Conservation (phyloP, 164 flowering plant species). For the Liriodendron chinense region DNA sequence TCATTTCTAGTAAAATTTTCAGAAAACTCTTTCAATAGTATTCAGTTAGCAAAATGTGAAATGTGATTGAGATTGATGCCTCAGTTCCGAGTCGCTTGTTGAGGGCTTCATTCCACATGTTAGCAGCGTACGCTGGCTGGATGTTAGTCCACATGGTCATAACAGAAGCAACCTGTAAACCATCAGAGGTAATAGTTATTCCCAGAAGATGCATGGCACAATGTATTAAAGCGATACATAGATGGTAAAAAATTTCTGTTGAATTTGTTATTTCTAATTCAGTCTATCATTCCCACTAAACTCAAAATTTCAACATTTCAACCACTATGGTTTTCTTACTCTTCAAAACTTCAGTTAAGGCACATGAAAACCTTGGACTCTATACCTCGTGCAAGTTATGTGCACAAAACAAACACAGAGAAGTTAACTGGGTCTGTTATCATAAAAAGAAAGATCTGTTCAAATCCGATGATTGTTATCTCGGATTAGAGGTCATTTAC, state of each 20-base stretch:
- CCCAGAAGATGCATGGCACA: not conserved
- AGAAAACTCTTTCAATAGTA: not conserved
- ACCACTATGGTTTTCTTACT: not conserved
- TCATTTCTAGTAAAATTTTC: not conserved
- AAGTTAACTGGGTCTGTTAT: too few relatives aligned
- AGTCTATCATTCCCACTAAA: too few relatives aligned
- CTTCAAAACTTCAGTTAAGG: not conserved
- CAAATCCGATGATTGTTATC: too few relatives aligned
- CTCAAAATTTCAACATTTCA: too few relatives aligned
- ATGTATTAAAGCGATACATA: not conserved
- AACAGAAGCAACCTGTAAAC: slow-evolving; percentile 79
- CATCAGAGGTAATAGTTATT: not conserved
- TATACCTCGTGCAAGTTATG: not conserved
- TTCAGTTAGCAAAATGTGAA: not conserved
- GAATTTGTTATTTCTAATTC: too few relatives aligned
- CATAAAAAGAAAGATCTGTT: too few relatives aligned
- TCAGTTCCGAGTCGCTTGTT: slow-evolving; percentile 89
- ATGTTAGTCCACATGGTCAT: slow-evolving; percentile 88
- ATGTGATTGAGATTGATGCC: slow-evolving; percentile 30
- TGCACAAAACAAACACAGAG: too few relatives aligned
- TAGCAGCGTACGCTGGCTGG: slow-evolving; percentile 85
- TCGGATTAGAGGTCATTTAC: too few relatives aligned
- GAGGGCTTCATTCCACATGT: slow-evolving; percentile 97
- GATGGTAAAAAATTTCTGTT: too few relatives aligned
- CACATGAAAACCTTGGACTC: not conserved